Conservation (phyloP, 2,329 filamentous ascomycete species). For the Aureobasidium lini region DNA sequence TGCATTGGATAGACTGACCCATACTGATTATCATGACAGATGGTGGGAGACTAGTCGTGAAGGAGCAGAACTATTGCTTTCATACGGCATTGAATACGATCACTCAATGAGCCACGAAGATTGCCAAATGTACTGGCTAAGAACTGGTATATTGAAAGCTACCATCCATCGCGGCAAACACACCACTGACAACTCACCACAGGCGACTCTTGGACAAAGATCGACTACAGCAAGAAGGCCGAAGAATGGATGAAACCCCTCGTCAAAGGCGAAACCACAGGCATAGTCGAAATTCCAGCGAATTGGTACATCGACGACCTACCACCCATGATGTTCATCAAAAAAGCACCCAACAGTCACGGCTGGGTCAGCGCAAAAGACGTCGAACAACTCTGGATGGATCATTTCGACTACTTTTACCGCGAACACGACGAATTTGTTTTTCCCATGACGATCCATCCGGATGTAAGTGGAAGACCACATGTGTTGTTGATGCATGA, state of each 20-base stretch:
- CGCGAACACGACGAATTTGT: slow-evolving; percentile 68
- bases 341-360: slow-evolving; percentile 54
- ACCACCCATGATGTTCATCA: slow-evolving; percentile 62
- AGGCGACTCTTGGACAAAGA: slow-evolving; percentile 59
- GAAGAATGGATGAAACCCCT: slow-evolving; percentile 60
- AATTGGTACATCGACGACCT: slow-evolving; percentile 39
- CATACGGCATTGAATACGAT: slow-evolving; percentile 62
- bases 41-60: slow-evolving; percentile 62
- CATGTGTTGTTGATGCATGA: slow-evolving; percentile 68
- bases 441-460: slow-evolving; percentile 69
- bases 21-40: neutral
- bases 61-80: slow-evolving; percentile 54
- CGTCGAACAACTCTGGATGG: slow-evolving; percentile 56
- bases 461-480: slow-evolving; percentile 56
- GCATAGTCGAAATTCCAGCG: slow-evolving; percentile 56
- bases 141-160: slow-evolving; percentile 29
- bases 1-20: neutral
- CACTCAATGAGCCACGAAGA: slow-evolving; percentile 60
- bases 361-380: slow-evolving; percentile 49
- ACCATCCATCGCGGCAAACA: neutral
- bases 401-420: slow-evolving; percentile 66
- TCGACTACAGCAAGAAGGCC: slow-evolving; percentile 55
- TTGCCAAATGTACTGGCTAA: slow-evolving; percentile 54
- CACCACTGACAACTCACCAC: neutral
- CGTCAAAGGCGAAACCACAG: slow-evolving; percentile 47